Evolutionary conservation across 2,329 filamentous ascomycete genomes (phyloP).

Genomic region (Cladobotryum protrusum): DNA sequence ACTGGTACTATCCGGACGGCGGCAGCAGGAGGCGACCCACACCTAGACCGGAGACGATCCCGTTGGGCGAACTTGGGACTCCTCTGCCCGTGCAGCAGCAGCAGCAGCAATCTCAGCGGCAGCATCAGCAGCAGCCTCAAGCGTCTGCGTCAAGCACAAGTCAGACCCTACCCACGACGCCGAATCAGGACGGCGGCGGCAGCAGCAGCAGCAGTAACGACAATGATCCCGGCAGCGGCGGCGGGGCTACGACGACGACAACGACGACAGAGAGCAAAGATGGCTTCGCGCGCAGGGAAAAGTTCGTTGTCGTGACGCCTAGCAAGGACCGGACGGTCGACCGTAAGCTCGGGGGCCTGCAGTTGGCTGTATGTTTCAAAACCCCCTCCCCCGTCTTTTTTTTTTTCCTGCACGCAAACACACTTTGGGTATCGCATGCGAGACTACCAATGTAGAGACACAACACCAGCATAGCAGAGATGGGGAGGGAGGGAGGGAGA

Average conservation of each 20-base stretch:
- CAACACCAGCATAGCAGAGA: too few relatives aligned
- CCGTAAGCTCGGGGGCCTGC: slow-evolving; percentile 20
- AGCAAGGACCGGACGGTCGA: slow-evolving; percentile 18
- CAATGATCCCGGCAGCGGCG: too few relatives aligned
- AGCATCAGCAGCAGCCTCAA: not conserved
- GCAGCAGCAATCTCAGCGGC: not conserved
- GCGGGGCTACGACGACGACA: not conserved
- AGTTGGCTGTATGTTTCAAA: slow-evolving; percentile 18
- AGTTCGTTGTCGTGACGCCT: slow-evolving; percentile 13
- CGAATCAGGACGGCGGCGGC: too few relatives aligned
- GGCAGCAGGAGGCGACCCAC: not conserved
- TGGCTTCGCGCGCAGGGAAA: slow-evolving; percentile 5
- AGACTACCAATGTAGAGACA: too few relatives aligned
- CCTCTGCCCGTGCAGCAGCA: too few relatives aligned
- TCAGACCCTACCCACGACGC: not conserved
- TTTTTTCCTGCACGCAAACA: too few relatives aligned
- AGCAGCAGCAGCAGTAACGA: too few relatives aligned
- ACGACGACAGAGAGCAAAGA: not conserved
- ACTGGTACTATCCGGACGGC: slow-evolving; percentile 9
- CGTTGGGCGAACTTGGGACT: not conserved
- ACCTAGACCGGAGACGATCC: not conserved
- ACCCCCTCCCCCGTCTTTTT: too few relatives aligned
- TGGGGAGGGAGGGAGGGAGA: too few relatives aligned
- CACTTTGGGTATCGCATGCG: too few relatives aligned
- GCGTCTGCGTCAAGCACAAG: not conserved